Conservation (phyloP, 2,329 filamentous ascomycete genomes). For the Pyrenochaeta sp. region DNA sequence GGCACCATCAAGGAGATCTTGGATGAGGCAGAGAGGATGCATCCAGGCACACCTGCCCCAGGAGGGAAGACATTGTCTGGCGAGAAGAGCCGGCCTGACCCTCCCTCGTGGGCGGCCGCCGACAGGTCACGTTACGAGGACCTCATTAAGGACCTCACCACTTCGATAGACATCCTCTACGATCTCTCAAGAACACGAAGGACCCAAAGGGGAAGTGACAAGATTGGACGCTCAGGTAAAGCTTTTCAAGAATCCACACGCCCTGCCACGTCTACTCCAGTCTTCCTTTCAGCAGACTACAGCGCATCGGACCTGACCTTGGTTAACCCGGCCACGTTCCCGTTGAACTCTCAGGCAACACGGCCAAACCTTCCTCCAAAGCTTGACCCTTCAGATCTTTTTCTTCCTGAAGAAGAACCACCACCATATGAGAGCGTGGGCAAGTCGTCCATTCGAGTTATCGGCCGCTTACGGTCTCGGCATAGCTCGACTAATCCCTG, state of each 20-base stretch:
- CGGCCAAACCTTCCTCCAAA: conserved; percentile 50
- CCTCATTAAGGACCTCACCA: conserved; percentile 75
- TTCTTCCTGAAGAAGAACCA: conserved; percentile 57
- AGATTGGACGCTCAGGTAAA: conserved; percentile 30
- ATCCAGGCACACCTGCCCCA: conserved; percentile 58
- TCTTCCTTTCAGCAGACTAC: conserved; percentile 46
- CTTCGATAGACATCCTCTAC: conserved; percentile 81
- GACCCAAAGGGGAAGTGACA: conserved; percentile 39
- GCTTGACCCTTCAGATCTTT: conserved; percentile 53
- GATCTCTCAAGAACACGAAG: conserved; percentile 74
- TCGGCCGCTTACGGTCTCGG: conserved; percentile 53
- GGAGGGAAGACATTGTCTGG: conserved; percentile 41
- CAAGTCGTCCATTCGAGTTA: conserved; percentile 54
- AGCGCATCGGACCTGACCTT: conserved; percentile 55
- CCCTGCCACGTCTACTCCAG: conserved; percentile 22
- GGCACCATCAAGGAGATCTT: conserved; percentile 82
- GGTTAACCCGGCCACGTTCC: conserved; percentile 51
- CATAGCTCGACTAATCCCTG: conserved; percentile 49
- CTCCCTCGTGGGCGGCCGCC: conserved; percentile 59
- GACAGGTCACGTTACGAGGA: conserved; percentile 81
- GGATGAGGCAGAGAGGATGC: conserved; percentile 77
- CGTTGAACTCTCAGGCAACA: conserved; percentile 30
- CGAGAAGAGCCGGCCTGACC: conserved; percentile 48
- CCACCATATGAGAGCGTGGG: conserved; percentile 60
- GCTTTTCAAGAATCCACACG: conserved; percentile 23